phyloP scores from a whole-genome alignment of 495 filamentous ascomycete genomes.

The Immersiella caudata region DNA sequence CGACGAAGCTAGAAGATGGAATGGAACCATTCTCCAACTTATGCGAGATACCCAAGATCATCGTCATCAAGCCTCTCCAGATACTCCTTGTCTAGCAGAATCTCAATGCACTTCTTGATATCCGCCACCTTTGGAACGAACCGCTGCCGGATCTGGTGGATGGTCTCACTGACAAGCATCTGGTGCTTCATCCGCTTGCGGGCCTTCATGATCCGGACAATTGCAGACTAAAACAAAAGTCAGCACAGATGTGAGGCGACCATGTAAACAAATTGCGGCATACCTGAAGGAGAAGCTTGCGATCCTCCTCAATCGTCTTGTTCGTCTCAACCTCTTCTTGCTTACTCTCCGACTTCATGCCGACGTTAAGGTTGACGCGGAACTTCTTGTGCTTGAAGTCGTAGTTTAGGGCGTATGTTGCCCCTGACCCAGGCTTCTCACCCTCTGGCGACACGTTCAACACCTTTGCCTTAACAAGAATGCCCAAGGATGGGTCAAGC shows the following conservation, averaged over 20 bases:
- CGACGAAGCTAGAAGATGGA: not conserved
- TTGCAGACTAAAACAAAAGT: slow-evolving; percentile 72
- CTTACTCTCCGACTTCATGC: slow-evolving; percentile 92
- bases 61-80: slow-evolving; percentile 93
- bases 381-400: slow-evolving; percentile 98
- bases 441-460: slow-evolving; percentile 68
- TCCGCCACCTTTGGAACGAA: slow-evolving; percentile 92
- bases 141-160: slow-evolving; percentile 89
- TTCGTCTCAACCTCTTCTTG: slow-evolving; percentile 95
- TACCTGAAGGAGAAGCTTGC: slow-evolving; percentile 95
- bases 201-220: slow-evolving; percentile 99
- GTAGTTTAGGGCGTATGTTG: slow-evolving; percentile 79
- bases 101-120: slow-evolving; percentile 99
- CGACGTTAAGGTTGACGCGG: slow-evolving; percentile 93
- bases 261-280: slow-evolving; percentile 31
- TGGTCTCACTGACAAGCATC: slow-evolving; percentile 89
- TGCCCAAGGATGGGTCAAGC: slow-evolving; percentile 79
- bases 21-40: slow-evolving; percentile 23
- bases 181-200: slow-evolving; percentile 98
- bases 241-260: not conserved
- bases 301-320: slow-evolving; percentile 98
- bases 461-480: slow-evolving; percentile 90
- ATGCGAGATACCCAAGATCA: slow-evolving; percentile 89
- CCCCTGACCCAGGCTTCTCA: slow-evolving; percentile 73
- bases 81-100: slow-evolving; percentile 98